Percentiles rank a stretch among this genome's conserved stretches.
These are phyloP conservation scores for Rhododendron molle DNA, from an alignment of 148 eudicot species.

Conservation along the genomic window DNA sequence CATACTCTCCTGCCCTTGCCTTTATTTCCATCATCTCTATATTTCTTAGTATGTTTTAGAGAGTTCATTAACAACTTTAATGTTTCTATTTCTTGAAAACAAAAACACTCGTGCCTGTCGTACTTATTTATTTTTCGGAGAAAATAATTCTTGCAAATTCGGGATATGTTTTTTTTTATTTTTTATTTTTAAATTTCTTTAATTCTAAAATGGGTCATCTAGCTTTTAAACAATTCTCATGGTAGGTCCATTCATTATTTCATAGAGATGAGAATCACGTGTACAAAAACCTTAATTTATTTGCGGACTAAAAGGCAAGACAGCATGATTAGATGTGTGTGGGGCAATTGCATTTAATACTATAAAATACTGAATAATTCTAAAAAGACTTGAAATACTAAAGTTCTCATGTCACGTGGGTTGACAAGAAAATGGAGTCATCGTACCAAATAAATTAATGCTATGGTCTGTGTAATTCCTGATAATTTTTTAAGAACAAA, in stretches of 20 bases:
- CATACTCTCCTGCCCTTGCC: not conserved
- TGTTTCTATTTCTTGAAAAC: too few relatives aligned
- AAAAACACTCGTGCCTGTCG: too few relatives aligned
- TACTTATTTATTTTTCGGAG: too few relatives aligned
- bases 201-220: not conserved
- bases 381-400: not conserved
- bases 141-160: not conserved
- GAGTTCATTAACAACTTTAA: too few relatives aligned
- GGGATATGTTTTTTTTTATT: too few relatives aligned
- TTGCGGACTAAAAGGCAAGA: conserved; percentile 2
- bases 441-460: not conserved
- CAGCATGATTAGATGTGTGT: conserved; percentile 5
- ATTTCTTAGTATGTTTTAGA: too few relatives aligned
- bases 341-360: not conserved
- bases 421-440: not conserved
- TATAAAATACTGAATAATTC: not conserved
- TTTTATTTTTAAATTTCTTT: too few relatives aligned
- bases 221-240: too few relatives aligned
- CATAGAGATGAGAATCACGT: not conserved
- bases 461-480: not conserved
- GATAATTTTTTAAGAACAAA: not conserved
- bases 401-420: not conserved
- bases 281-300: not conserved
- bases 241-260: not conserved
- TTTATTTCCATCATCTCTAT: not conserved